Percentiles rank a stretch among this genome's conserved stretches.
These are phyloP conservation scores for Fusarium pseudograminearum DNA, from an alignment of 2,329 filamentous ascomycete species.

Conservation along the genomic window DNA sequence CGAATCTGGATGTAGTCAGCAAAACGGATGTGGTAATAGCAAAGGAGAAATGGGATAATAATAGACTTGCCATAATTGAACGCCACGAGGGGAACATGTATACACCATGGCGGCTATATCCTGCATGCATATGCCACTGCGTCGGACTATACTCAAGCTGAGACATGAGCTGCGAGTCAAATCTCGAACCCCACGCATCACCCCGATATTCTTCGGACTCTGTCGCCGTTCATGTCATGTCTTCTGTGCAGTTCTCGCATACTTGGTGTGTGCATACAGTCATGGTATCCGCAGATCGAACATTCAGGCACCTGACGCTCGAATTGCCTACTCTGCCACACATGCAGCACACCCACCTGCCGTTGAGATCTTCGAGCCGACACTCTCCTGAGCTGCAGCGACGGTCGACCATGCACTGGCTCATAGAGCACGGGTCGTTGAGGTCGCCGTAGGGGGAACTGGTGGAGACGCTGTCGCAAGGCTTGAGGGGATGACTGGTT, in stretches of 20 bases:
- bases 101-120: conserved; percentile 18
- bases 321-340: conserved; percentile 62
- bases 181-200: conserved; percentile 6
- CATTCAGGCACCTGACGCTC: conserved; percentile 60
- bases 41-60: conserved; percentile 8
- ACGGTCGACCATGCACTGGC: conserved; percentile 59
- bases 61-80: conserved; percentile 24
- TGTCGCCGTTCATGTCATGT: conserved; percentile 14
- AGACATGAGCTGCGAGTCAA: conserved; percentile 24
- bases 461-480: conserved; percentile 37
- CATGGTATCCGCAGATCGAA: conserved; percentile 60
- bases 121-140: conserved; percentile 20
- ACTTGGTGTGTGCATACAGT: conserved; percentile 63
- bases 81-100: conserved; percentile 13
- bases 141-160: conserved; percentile 28
- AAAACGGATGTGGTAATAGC: not conserved
- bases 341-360: conserved; percentile 63
- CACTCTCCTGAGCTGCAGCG: conserved; percentile 63
- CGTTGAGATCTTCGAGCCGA: conserved; percentile 61
- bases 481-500: conserved; percentile 43
- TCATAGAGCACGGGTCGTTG: conserved; percentile 59
- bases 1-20: conserved; percentile 23
- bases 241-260: conserved; percentile 57
- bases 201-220: conserved; percentile 34
- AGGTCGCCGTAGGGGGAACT: conserved; percentile 48